phyloP scores from a whole-genome alignment of 2,329 filamentous ascomycete species.

The Aspergillus neotritici region DNA sequence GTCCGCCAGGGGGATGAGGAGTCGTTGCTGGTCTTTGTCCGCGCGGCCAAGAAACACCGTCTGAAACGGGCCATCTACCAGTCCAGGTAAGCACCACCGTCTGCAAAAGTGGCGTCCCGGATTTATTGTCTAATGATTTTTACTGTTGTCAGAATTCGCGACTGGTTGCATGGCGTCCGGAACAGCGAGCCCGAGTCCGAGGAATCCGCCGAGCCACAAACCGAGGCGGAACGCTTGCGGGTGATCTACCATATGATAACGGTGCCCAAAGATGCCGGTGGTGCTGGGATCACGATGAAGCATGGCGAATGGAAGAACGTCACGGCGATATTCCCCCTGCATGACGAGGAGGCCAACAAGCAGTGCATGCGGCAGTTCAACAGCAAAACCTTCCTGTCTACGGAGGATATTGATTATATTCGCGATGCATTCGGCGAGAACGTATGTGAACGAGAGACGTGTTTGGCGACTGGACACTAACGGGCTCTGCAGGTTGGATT shows the following conservation, averaged over 20 bases:
- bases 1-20: slow-evolving; percentile 72
- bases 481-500: slow-evolving; percentile 62
- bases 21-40: slow-evolving; percentile 78
- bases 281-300: slow-evolving; percentile 66
- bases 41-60: slow-evolving; percentile 65
- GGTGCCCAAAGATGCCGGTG: slow-evolving; percentile 65
- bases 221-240: slow-evolving; percentile 81
- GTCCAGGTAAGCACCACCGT: slow-evolving; percentile 51
- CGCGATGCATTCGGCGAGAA: slow-evolving; percentile 69
- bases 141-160: slow-evolving; percentile 60
- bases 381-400: slow-evolving; percentile 42
- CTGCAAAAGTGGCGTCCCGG: not conserved
- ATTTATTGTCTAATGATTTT: not conserved
- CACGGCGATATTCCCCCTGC: slow-evolving; percentile 59
- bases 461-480: not conserved
- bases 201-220: slow-evolving; percentile 71
- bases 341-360: slow-evolving; percentile 71
- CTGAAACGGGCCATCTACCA: slow-evolving; percentile 79
- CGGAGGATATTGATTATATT: slow-evolving; percentile 67
- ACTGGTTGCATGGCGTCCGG: slow-evolving; percentile 91
- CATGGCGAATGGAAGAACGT: slow-evolving; percentile 67
- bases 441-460: slow-evolving; percentile 17
- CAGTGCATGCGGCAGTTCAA: slow-evolving; percentile 72
- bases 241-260: slow-evolving; percentile 83
- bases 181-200: slow-evolving; percentile 67